Percentiles rank a stretch among this genome's conserved stretches.
Evolutionary conservation across 768 basidiomycete species (phyloP).

Genomic region (Suillus clintonianus): DNA sequence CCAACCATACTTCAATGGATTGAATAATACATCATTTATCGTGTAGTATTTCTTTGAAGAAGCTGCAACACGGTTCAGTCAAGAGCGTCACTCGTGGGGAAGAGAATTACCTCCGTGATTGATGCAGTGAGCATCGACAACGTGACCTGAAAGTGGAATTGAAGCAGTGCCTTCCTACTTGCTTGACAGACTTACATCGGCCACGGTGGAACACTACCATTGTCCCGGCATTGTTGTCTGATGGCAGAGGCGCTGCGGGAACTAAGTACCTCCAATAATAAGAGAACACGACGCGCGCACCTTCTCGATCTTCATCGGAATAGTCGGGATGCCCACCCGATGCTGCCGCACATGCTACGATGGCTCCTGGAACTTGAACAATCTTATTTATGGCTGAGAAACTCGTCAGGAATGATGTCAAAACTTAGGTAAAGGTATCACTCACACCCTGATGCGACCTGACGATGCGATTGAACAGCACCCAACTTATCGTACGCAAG

Average conservation of each 20-base stretch:
- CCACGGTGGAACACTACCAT: conserved; percentile 43
- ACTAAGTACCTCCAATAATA: background rate
- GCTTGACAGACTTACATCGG: conserved; percentile 16
- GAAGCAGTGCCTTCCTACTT: background rate
- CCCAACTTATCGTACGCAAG: conserved; percentile 26
- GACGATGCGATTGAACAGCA: conserved; percentile 39
- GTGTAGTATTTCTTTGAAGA: conserved; percentile 48
- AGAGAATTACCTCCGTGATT: background rate
- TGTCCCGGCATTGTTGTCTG: conserved; percentile 51
- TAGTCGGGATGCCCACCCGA: conserved; percentile 46
- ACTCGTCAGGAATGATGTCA: conserved; percentile 2
- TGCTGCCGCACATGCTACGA: conserved; percentile 48
- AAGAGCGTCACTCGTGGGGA: background rate
- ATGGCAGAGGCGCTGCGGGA: conserved; percentile 35
- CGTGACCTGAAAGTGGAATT: background rate
- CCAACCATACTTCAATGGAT: conserved; percentile 45
- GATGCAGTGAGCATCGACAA: conserved; percentile 2
- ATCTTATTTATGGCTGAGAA: conserved; percentile 52
- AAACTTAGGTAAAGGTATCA: conserved; percentile 1
- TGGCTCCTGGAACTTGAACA: conserved; percentile 42
- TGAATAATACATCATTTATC: conserved; percentile 57
- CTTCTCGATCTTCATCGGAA: conserved; percentile 14
- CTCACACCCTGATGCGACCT: conserved; percentile 46
- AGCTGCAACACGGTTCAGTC: conserved; percentile 9
- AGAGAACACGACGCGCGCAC: background rate